Evolutionary conservation across 2,329 filamentous ascomycete genomes (phyloP), one percentile per base, ranked within the genome.

Genomic region (Arthroderma sp.): DNA sequence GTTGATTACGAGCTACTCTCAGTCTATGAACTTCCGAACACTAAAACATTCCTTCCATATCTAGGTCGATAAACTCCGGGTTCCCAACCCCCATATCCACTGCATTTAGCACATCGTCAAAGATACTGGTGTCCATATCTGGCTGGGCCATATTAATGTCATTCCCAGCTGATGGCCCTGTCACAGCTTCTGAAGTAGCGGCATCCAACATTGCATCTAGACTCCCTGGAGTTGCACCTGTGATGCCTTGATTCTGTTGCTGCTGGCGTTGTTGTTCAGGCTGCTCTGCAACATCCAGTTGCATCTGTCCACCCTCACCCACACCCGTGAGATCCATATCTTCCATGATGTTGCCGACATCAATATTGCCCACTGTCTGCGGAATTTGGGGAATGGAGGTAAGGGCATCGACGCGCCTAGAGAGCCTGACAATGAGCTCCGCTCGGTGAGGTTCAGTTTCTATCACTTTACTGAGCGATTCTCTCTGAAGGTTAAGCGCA

Each of bases 1-100:
- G 19, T 21, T 8, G 43, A 8, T n/a, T n/a, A n/a, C n/a, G n/a
- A n/a, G n/a, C n/a, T n/a, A n/a, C n/a, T n/a, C n/a, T n/a, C n/a
- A n/a, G n/a, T n/a, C 7, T 13, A 19, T 37, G 17, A 19, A 2
- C 21, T 19, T 17, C 1, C 11, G 19, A 4, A 28, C 13, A n/a
- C 19, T 44, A 72, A 56, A 74, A 73, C 70, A 74, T 73, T 7
- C 70, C 71, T 61, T 74, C 72, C 72, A 74, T 73, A 64, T 74
- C 72, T 59, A 74, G 61, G 66, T 74, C 71, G 35, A 75, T 59
- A 63, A 73, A 74, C 59, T 74, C 72, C 9, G 73, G 73, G 62
- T 74, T 74, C 0, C 66, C 70, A 64, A 73, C 69, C 1, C 60
- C 68, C 68, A 74, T 73, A 64, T 74, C 70, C 4, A 70, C 71